phyloP scores from a whole-genome alignment of 306 rosid genomes.

The Acacia confusa region DNA sequence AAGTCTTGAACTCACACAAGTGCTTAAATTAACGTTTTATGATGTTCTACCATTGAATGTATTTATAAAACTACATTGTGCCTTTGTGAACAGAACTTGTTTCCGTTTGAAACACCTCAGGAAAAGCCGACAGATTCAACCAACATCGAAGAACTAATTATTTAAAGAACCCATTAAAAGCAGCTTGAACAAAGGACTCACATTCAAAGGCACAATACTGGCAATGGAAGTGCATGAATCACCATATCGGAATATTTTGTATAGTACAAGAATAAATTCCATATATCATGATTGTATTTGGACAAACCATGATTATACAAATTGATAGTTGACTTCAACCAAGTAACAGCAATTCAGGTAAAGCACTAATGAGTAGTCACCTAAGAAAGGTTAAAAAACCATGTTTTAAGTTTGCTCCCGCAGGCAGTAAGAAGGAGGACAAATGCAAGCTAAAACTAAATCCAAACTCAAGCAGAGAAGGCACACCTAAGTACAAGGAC shows the following conservation, averaged over 20 bases:
- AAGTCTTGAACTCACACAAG: background rate
- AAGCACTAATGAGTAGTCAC: conserved; percentile 13
- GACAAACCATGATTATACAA: background rate
- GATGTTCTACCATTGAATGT: background rate
- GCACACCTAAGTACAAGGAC: background rate
- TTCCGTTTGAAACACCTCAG: background rate
- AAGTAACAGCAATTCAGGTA: conserved; percentile 8
- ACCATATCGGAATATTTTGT: background rate
- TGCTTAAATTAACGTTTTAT: conserved; percentile 20
- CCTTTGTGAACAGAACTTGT: background rate
- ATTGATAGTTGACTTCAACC: conserved; percentile 10
- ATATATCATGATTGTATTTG: background rate
- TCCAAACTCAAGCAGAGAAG: background rate
- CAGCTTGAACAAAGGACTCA: conserved; percentile 10
- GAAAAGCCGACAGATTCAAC: background rate
- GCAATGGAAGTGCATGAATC: background rate
- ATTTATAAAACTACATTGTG: background rate
- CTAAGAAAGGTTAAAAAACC: background rate
- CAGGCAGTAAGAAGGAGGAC: conserved; percentile 3
- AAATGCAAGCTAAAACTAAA: background rate
- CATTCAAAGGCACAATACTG: background rate
- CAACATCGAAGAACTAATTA: background rate
- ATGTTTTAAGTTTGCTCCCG: background rate
- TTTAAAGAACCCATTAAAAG: background rate
- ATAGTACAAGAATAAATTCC: background rate